These are phyloP conservation scores for Fraxinus ornus DNA, from an alignment of 305 asterid genomes.

Conservation along the genomic window DNA sequence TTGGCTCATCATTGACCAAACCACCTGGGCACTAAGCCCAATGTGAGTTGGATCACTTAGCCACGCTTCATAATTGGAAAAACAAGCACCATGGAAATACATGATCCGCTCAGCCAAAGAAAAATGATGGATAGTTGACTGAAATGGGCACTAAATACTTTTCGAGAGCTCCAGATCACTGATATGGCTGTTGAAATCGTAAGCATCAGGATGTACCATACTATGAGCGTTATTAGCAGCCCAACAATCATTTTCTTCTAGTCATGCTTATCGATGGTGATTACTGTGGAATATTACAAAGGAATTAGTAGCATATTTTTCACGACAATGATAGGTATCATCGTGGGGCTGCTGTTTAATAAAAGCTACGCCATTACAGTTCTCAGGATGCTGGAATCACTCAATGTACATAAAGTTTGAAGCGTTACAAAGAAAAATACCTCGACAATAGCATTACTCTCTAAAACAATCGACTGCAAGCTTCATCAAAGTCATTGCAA, in stretches of 20 bases:
- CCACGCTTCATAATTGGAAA: no score
- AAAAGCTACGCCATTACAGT: neutral
- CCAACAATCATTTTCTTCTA: neutral
- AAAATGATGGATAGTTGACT: no score
- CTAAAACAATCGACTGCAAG: neutral
- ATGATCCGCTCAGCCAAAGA: no score
- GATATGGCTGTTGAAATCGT: no score
- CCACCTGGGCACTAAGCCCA: no score
- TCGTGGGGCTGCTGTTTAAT: neutral
- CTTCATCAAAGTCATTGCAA: neutral
- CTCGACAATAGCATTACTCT: no score
- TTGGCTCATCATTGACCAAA: no score
- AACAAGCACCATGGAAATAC: no score
- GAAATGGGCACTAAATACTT: no score
- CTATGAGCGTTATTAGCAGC: neutral
- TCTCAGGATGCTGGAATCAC: neutral
- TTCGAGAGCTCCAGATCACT: no score
- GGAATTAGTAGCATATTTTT: neutral
- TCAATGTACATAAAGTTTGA: neutral
- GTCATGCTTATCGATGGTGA: neutral
- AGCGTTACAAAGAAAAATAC: neutral
- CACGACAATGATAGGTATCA: neutral
- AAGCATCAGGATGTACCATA: neutral
- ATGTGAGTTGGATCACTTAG: no score
- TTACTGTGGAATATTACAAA: neutral